phyloP scores from a whole-genome alignment of 371 early-diverging fungal species.

The Sanchytrium tribonematis region DNA sequence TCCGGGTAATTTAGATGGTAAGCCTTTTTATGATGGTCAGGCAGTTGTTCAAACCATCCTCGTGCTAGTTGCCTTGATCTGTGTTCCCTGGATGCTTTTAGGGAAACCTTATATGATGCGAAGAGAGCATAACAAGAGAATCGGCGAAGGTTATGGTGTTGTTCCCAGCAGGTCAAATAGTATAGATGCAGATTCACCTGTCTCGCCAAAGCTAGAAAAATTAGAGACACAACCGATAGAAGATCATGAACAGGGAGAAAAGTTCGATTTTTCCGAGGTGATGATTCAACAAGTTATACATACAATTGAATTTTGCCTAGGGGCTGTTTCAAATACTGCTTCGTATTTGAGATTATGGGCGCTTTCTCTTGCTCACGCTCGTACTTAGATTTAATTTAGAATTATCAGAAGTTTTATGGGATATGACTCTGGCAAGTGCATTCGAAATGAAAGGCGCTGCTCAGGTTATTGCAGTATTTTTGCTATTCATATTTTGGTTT shows the following conservation, averaged over 20 bases:
- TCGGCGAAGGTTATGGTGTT: slow-evolving; percentile 31
- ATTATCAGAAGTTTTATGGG: slow-evolving; percentile 89
- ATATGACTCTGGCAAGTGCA: slow-evolving; percentile 55
- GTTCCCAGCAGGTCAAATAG: not conserved
- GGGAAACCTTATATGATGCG: slow-evolving; percentile 69
- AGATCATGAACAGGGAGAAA: slow-evolving; percentile 9
- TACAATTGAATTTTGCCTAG: slow-evolving; percentile 96
- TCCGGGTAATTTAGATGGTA: slow-evolving; percentile 54
- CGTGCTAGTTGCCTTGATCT: slow-evolving; percentile 51
- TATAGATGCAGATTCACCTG: not conserved
- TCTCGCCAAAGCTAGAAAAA: not conserved
- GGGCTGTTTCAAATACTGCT: slow-evolving; percentile 95
- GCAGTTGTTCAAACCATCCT: slow-evolving; percentile 52
- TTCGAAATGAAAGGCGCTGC: slow-evolving; percentile 10
- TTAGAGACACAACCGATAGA: not conserved
- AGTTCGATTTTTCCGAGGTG: slow-evolving; percentile 71
- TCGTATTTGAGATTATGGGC: slow-evolving; percentile 99
- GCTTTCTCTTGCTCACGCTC: slow-evolving; percentile 93
- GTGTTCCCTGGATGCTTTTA: slow-evolving; percentile 96
- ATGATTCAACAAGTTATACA: slow-evolving; percentile 94
- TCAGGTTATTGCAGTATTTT: slow-evolving; percentile 29
- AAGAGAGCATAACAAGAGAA: slow-evolving; percentile 40
- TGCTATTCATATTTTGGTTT: slow-evolving; percentile 57
- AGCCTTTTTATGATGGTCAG: slow-evolving; percentile 16
- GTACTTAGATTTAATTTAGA: slow-evolving; percentile 26